phyloP scores from a whole-genome alignment of 192 early-diverging fungal genomes.

The Glomus cerebriforme region DNA sequence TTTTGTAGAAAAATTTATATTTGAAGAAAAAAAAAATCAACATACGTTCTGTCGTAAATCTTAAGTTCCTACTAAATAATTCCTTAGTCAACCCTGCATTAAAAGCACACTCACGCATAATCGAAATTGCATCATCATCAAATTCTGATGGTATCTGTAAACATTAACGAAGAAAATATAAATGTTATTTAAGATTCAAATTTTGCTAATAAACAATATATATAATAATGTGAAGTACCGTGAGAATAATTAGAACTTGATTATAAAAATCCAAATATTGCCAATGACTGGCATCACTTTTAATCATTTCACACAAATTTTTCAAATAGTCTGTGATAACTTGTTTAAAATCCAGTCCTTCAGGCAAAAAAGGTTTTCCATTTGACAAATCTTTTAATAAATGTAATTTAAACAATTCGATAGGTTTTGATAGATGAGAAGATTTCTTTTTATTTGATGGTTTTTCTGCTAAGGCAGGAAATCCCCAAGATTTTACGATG shows the following conservation, averaged over 20 bases:
- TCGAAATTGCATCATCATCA: not conserved
- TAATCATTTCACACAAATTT: no score
- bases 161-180: no score
- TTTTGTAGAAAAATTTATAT: no score
- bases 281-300: no score
- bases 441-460: not conserved
- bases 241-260: no score
- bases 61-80: not conserved
- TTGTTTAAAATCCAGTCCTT: not conserved
- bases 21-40: no score
- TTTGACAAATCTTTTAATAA: not conserved
- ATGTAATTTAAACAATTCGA: slow-evolving; percentile 18
- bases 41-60: no score
- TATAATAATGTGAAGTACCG: no score
- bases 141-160: not conserved
- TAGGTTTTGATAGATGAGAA: not conserved
- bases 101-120: not conserved
- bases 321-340: no score
- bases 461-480: not conserved
- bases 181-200: no score
- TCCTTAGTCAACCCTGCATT: not conserved
- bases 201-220: no score
- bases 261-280: no score
- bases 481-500: not conserved
- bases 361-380: not conserved